These are phyloP conservation scores for Coniochaeta ligniaria DNA, from an alignment of 2,329 filamentous ascomycete genomes.

Conservation along the genomic window DNA sequence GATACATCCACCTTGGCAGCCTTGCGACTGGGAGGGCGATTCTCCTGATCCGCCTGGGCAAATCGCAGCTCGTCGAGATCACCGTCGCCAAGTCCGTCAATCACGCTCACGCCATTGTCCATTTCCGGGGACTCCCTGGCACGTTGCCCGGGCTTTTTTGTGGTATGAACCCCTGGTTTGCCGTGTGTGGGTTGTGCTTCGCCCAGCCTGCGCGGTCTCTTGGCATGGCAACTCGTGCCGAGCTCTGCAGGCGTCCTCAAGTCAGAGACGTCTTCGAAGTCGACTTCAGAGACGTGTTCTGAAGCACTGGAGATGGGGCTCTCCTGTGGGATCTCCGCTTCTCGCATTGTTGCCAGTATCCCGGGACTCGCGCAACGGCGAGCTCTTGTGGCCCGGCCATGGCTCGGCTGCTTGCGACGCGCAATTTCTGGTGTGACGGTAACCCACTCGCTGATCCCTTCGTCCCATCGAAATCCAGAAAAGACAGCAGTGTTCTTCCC, in stretches of 20 bases:
- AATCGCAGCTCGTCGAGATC: neutral
- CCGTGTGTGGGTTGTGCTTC: neutral
- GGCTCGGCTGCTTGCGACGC: constrained; percentile 2
- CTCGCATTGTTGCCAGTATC: no score
- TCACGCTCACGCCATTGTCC: neutral
- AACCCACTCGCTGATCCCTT: constrained; percentile 30
- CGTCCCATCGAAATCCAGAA: constrained; percentile 25
- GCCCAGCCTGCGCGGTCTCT: neutral
- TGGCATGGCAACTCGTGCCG: neutral
- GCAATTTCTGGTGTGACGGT: constrained; percentile 10
- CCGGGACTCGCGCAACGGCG: neutral
- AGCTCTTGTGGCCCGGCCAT: neutral
- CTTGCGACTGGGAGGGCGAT: neutral
- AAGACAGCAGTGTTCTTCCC: constrained; percentile 6
- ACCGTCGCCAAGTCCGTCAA: neutral
- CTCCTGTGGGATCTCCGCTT: neutral
- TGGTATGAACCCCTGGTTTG: neutral
- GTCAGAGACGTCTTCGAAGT: neutral
- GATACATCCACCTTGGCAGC: neutral
- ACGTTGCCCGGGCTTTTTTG: neutral
- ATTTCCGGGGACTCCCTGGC: neutral
- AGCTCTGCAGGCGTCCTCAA: neutral
- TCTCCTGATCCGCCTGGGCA: neutral
- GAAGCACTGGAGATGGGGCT: neutral
- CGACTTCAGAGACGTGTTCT: neutral